These are phyloP conservation scores for Sphaerulina vaccinii DNA, from an alignment of 2,329 filamentous ascomycete species.

Conservation along the genomic window DNA sequence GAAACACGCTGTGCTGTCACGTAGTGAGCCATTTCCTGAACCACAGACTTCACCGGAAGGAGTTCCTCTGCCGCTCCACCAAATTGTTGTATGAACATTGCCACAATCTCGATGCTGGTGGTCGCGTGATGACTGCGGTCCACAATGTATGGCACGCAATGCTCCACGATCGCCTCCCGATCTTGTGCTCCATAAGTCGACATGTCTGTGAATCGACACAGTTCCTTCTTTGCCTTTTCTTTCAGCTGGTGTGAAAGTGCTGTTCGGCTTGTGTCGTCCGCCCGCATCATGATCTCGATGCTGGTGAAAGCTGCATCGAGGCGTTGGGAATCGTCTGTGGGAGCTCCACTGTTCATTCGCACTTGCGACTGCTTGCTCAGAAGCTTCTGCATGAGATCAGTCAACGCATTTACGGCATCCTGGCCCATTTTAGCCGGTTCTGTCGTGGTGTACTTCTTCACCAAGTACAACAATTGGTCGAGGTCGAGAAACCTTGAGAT, in stretches of 20 bases:
- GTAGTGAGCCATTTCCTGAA: conserved; percentile 43
- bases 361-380: no score
- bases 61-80: conserved; percentile 19
- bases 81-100: conserved; percentile 21
- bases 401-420: conserved; percentile 28
- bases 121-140: conserved; percentile 24
- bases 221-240: conserved; percentile 22
- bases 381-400: conserved; percentile 18
- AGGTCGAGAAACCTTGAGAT: conserved; percentile 48
- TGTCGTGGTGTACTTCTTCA: conserved; percentile 63
- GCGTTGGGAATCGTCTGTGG: conserved; percentile 8
- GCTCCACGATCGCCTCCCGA: conserved; percentile 26
- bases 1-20: conserved; percentile 22
- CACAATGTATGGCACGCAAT: conserved; percentile 26
- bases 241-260: conserved; percentile 19
- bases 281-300: conserved; percentile 29
- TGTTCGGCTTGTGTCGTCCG: conserved; percentile 13
- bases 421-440: conserved; percentile 27
- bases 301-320: conserved; percentile 29
- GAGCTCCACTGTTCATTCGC: conserved; percentile 7
- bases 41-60: conserved; percentile 28
- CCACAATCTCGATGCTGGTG: conserved; percentile 28
- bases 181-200: conserved; percentile 17
- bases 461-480: conserved; percentile 61
- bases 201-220: conserved; percentile 21